Evolutionary conservation across 1,284 basidiomycete species (phyloP).

Genomic region (Apiotrichum akiyoshidainum): DNA sequence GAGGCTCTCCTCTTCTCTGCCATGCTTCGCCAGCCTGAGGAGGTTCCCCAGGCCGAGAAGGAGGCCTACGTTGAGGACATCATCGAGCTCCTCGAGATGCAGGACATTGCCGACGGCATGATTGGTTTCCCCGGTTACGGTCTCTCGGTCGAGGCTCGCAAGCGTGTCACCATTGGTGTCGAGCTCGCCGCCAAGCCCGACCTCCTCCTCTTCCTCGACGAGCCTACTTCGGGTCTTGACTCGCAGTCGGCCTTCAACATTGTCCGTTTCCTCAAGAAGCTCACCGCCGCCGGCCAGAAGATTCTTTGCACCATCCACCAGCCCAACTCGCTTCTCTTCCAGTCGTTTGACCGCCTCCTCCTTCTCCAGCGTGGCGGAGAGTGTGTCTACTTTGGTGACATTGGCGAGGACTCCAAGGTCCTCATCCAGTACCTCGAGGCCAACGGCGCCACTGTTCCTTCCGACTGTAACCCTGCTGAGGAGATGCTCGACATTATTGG

Average conservation of each 20-base stretch:
- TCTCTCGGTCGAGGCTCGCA: slow-evolving; percentile 56
- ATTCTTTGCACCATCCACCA: slow-evolving; percentile 52
- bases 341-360: slow-evolving; percentile 57
- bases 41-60: slow-evolving; percentile 55
- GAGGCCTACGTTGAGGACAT: slow-evolving; percentile 57
- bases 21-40: slow-evolving; percentile 58
- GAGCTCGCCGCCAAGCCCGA: slow-evolving; percentile 61
- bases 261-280: slow-evolving; percentile 48
- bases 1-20: slow-evolving; percentile 61
- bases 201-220: slow-evolving; percentile 58
- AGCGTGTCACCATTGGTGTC: slow-evolving; percentile 61
- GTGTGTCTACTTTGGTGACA: slow-evolving; percentile 55
- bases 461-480: slow-evolving; percentile 57
- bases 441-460: slow-evolving; percentile 55
- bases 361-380: slow-evolving; percentile 52
- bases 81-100: slow-evolving; percentile 55
- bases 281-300: slow-evolving; percentile 69
- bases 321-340: slow-evolving; percentile 57
- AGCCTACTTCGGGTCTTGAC: slow-evolving; percentile 59
- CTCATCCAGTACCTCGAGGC: slow-evolving; percentile 58
- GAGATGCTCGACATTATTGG: slow-evolving; percentile 63
- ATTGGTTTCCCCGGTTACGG: slow-evolving; percentile 55
- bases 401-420: slow-evolving; percentile 55
- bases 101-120: slow-evolving; percentile 56
- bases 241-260: slow-evolving; percentile 60